These are phyloP conservation scores for Pichia scutulata DNA, from an alignment of 805 yeast species.

Conservation along the genomic window DNA sequence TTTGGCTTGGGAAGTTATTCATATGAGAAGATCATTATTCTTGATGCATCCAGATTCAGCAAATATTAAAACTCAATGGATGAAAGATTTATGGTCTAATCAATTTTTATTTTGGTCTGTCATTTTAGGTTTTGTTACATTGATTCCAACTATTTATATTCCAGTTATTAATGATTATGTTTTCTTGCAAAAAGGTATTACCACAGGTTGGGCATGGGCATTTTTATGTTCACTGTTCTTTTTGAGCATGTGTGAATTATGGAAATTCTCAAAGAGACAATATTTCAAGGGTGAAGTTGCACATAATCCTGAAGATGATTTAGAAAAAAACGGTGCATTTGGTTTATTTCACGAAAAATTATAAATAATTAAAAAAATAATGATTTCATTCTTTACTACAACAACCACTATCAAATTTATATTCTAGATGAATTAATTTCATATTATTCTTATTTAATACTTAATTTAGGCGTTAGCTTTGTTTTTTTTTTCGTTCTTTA, in stretches of 20 bases:
- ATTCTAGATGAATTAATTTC: too few relatives aligned
- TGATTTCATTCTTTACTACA: not conserved
- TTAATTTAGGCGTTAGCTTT: too few relatives aligned
- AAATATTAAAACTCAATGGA: conserved; percentile 51
- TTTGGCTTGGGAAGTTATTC: conserved; percentile 80
- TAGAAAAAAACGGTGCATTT: conserved; percentile 35
- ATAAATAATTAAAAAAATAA: not conserved
- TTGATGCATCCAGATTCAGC: conserved; percentile 60
- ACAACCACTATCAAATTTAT: not conserved
- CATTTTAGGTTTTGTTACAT: conserved; percentile 56
- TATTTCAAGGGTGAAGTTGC: conserved; percentile 36
- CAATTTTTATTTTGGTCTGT: conserved; percentile 79
- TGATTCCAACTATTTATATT: conserved; percentile 78
- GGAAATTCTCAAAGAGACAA: conserved; percentile 59
- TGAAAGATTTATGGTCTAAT: conserved; percentile 62
- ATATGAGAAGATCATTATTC: conserved; percentile 62
- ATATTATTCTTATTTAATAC: not conserved
- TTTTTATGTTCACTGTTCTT: conserved; percentile 52
- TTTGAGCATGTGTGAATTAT: conserved; percentile 53
- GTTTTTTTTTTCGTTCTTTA: too few relatives aligned
- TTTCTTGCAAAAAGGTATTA: conserved; percentile 63
- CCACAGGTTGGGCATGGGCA: conserved; percentile 77
- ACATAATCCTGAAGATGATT: conserved; percentile 54
- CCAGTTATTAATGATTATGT: conserved; percentile 80
- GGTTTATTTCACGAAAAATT: not conserved